Evolutionary conservation across 306 rosid species (phyloP).

Genomic region (Cajanus cajan): DNA sequence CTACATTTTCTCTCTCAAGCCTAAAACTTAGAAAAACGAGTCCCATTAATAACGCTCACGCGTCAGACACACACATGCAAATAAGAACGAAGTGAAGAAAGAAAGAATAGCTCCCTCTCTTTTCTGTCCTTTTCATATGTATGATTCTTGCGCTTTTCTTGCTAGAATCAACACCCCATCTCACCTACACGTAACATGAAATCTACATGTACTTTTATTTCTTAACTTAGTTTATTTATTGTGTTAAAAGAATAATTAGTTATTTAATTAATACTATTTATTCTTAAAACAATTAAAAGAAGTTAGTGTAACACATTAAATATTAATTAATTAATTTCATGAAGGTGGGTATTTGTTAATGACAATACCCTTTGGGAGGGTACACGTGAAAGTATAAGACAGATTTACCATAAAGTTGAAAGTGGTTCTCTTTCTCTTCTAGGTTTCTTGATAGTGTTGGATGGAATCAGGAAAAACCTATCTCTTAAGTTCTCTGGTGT

Average conservation of each 20-base stretch:
- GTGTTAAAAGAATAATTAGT: no score
- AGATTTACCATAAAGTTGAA: background rate
- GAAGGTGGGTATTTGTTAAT: background rate
- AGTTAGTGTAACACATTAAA: no score
- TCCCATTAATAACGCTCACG: slow-evolving; percentile 53
- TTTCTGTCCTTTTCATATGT: slow-evolving; percentile 33
- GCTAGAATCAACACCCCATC: slow-evolving; percentile 43
- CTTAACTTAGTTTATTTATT: no score
- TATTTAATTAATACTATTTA: no score
- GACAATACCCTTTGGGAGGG: background rate
- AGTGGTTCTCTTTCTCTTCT: background rate
- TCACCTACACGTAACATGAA: slow-evolving; percentile 30
- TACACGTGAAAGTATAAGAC: slow-evolving; percentile 27
- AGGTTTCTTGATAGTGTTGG: slow-evolving; percentile 28
- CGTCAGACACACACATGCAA: slow-evolving; percentile 52
- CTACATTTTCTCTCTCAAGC: background rate
- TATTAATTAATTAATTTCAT: no score
- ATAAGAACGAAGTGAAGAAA: slow-evolving; percentile 29
- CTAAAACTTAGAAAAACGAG: slow-evolving; percentile 31
- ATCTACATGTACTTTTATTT: slow-evolving; percentile 21
- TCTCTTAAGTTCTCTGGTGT: slow-evolving; percentile 14
- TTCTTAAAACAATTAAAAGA: no score
- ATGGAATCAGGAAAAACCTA: slow-evolving; percentile 14
- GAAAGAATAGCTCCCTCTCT: slow-evolving; percentile 11
- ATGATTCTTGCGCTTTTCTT: slow-evolving; percentile 49